These are phyloP conservation scores for Hymenotorrendiella dingleyae DNA, from an alignment of 2,329 filamentous ascomycete species.

Conservation along the genomic window DNA sequence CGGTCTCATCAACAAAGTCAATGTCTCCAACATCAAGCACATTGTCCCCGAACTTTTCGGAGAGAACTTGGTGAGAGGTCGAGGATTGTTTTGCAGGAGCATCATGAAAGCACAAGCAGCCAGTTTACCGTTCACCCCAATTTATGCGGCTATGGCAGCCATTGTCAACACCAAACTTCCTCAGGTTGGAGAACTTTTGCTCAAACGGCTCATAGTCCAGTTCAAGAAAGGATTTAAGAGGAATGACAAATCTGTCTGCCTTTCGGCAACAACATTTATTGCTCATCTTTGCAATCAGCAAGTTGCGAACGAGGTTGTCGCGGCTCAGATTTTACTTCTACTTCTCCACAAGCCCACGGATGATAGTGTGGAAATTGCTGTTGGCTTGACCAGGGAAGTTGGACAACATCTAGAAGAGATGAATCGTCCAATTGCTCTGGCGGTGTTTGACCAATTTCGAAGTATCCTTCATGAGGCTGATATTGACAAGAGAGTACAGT, in stretches of 20 bases:
- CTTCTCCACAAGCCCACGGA: conserved; percentile 93
- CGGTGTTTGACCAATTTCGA: conserved; percentile 92
- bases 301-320: conserved; percentile 88
- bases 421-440: conserved; percentile 79
- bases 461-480: conserved; percentile 94
- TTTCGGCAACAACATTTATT: conserved; percentile 89
- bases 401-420: conserved; percentile 94
- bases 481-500: conserved; percentile 97
- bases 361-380: conserved; percentile 95
- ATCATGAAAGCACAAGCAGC: conserved; percentile 99
- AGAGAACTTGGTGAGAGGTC: conserved; percentile 87
- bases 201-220: conserved; percentile 80
- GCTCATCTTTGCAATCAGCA: conserved; percentile 95
- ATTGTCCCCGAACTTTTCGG: conserved; percentile 94
- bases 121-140: conserved; percentile 90
- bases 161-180: conserved; percentile 98
- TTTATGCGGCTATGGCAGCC: conserved; percentile 91
- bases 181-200: conserved; percentile 84
- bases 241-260: conserved; percentile 94
- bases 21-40: conserved; percentile 94
- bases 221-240: conserved; percentile 94
- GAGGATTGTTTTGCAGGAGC: conserved; percentile 87
- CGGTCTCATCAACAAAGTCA: conserved; percentile 98
- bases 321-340: conserved; percentile 86
- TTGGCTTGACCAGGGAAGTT: conserved; percentile 86